Evolutionary conservation across 208 protist genomes (phyloP), one percentile per base, ranked within the genome.

Genomic region (Leishmania major): DNA sequence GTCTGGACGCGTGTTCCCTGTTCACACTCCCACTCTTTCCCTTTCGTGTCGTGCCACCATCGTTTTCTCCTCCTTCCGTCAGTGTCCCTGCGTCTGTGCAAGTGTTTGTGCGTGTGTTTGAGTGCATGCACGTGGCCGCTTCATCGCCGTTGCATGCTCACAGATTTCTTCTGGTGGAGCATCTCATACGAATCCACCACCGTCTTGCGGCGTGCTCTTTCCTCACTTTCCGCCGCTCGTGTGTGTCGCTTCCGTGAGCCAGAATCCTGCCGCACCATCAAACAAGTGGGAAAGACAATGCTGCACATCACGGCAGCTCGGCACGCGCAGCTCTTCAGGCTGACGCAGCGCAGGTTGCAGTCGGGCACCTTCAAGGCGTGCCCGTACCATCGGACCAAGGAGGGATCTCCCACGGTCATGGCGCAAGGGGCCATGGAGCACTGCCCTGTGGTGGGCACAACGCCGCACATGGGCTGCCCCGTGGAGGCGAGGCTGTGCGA

Each of bases 381-480:
- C 79, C 91, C 91, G 66, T 93, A 93, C 79, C 84, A 85, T 51
- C 72, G 62, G 19, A 51, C 57, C 35, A 82, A 87, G 60, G 76
- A 60, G 40, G 78, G 69, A 5, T 57, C 75, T 28, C 70, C 82
- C 11, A 80, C 84, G 57, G 72, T 74, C 66, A 84, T 80, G 77
- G 81, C 78, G 49, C 60, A 81, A 73, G 84, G 75, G 49, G 70
- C 77, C 45, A 73, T 85, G 59, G 89, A 87, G 66, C 84, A 88
- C 79, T 96, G 93, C 83, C 93, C 93, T 2, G 84, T 94, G 11
- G 80, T 94, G 11, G 93, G 91, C 31, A 87, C 77, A 10, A 79
- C 90, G 2, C 91, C 91, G 40, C 53, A 84, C 53, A 80, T 91
- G 73, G 62, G 64, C 15, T 94, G 91, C 78, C 90, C 91, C 6